Evolutionary conservation across 768 basidiomycete species (phyloP), one percentile per base, ranked within the genome.

Genomic region (Termitomyces heimii): DNA sequence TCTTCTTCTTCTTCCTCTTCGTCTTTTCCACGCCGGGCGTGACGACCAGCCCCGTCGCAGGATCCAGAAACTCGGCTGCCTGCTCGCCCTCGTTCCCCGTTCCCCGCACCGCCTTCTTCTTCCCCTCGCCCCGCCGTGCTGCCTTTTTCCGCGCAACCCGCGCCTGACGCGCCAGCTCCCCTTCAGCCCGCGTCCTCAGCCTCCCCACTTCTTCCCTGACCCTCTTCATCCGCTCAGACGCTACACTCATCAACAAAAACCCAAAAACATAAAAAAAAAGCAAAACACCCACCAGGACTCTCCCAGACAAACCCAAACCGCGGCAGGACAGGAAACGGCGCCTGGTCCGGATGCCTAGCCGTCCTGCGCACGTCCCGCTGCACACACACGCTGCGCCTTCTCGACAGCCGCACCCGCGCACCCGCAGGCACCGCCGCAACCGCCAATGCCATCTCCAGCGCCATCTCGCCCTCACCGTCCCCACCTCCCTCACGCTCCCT

Each of bases 1-100:
- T 98, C 84, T 97, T 98, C 82, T 95, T 95, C 82, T 93, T 94
- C 26, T 70, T 37, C 63, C 68, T 58, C 71, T 4, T 34, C 12
- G 20, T 32, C 13, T 13, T 31, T 16, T 35, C 24, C 31, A n/a
- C 40, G 4, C 1, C 20, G 26, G 26, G 51, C 28, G 28, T 13
- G 10, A 54, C 44, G 3, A 54, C 44, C 3, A 46, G 16, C 26
- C 57, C 57, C 48, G 54, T 55, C 6, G 26, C 57, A 1, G 60
- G 70, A 47, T 81, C 79, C 50, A 71, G 63, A 56, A 68, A 72
- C 54, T 80, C 76, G 13, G 67, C 65, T 7, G 64, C 67, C 61
- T 68, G 70, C 55, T 77, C 77, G 13, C 66, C 71, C 52, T 45
- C 62, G 56, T 18, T 16, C 24, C 39, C 32, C 13, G 14, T 24